A percentile compares a stretch with the other conserved stretches of the same genome.
Conservation (phyloP, 2,329 filamentous ascomycete species). For the Aspergillus sp. region DNA sequence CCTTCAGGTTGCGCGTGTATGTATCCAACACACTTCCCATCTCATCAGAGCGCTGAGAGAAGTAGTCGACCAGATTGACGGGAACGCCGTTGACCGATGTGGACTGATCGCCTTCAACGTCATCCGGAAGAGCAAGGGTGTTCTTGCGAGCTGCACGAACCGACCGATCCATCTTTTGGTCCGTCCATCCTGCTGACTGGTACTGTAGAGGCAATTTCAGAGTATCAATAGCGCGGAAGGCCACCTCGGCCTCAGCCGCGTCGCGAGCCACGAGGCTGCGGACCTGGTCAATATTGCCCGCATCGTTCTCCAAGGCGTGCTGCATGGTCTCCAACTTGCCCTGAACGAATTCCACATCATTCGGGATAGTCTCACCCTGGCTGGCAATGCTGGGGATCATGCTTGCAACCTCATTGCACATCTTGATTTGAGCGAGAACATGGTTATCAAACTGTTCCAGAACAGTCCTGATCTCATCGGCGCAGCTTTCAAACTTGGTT, state of each 20-base stretch:
- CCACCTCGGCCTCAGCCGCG: constrained; percentile 67
- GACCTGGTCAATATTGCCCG: constrained; percentile 57
- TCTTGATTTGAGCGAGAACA: constrained; percentile 74
- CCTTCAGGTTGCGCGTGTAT: constrained; percentile 59
- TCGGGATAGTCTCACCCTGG: constrained; percentile 63
- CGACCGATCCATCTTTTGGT: constrained; percentile 40
- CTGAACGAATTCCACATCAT: constrained; percentile 64
- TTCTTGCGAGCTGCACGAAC: constrained; percentile 42
- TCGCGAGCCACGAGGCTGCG: constrained; percentile 63
- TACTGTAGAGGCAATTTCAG: constrained; percentile 67
- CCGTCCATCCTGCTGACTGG: constrained; percentile 50
- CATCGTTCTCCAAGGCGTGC: constrained; percentile 62
- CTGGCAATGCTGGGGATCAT: constrained; percentile 63
- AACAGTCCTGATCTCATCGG: constrained; percentile 74
- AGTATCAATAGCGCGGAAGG: constrained; percentile 72
- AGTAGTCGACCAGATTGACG: constrained; percentile 62
- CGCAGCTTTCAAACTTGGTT: constrained; percentile 87
- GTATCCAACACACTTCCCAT: constrained; percentile 58
- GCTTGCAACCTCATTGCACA: constrained; percentile 72
- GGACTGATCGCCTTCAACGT: constrained; percentile 40
- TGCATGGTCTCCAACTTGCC: constrained; percentile 64
- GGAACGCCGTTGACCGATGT: constrained; percentile 52
- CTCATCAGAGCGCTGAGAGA: constrained; percentile 62
- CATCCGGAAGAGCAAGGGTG: constrained; percentile 48
- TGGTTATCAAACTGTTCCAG: constrained; percentile 76